phyloP scores from a whole-genome alignment of 345 rosid species.

The Angophora floribunda region DNA sequence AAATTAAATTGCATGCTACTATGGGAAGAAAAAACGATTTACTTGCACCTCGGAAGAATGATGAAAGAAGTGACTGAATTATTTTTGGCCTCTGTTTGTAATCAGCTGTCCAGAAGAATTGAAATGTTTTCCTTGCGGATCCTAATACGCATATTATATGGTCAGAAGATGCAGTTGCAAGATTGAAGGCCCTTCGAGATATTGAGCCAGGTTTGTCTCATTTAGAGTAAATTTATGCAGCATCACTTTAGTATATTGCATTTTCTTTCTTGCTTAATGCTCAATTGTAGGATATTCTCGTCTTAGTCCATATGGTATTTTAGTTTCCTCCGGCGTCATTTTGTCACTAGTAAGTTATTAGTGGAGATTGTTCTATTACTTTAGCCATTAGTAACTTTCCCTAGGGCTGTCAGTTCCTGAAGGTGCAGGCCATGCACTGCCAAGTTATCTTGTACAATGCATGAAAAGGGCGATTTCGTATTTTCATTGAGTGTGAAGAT shows the following conservation, averaged over 20 bases:
- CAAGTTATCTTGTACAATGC: not conserved
- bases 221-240: not conserved
- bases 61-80: not conserved
- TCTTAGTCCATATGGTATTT: not conserved
- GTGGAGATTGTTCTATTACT: not conserved
- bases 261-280: not conserved
- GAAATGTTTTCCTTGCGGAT: constrained; percentile 29
- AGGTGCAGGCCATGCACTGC: not conserved
- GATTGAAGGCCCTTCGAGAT: constrained; percentile 62
- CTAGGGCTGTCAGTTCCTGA: not conserved
- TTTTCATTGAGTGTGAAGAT: not conserved
- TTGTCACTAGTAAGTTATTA: not conserved
- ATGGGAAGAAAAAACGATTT: not conserved
- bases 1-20: not conserved
- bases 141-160: constrained; percentile 76
- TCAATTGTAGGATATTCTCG: not conserved
- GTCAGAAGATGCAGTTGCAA: constrained; percentile 66
- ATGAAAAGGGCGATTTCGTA: not conserved
- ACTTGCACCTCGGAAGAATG: not conserved
- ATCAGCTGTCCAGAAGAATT: not conserved
- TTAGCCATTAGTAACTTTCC: not conserved
- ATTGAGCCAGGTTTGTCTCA: constrained; percentile 55
- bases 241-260: not conserved
- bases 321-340: not conserved
- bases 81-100: not conserved